Conservation (phyloP, 2,329 filamentous ascomycete genomes). For the Hymenoscyphus infarciens region DNA sequence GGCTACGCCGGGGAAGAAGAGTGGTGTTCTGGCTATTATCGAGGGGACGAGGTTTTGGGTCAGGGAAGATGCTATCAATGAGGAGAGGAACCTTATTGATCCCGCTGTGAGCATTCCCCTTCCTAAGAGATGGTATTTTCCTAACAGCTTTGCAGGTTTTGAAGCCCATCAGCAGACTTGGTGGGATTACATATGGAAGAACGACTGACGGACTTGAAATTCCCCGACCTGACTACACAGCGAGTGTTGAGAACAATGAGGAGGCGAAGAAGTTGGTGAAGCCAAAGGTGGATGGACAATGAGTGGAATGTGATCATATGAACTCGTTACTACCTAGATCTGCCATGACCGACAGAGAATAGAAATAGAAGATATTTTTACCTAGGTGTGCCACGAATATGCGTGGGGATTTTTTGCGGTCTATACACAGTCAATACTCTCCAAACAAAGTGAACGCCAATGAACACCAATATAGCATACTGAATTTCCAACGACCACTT, state of each 20-base stretch:
- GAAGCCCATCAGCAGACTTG: constrained; percentile 71
- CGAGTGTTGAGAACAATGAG: constrained; percentile 45
- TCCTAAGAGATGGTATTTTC: background rate
- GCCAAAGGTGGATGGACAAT: constrained; percentile 42
- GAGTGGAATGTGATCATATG: background rate
- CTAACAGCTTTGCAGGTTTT: constrained; percentile 50
- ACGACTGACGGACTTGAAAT: constrained; percentile 69
- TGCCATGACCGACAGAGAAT: too few relatives aligned
- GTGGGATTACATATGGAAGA: constrained; percentile 81
- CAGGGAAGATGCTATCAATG: constrained; percentile 80
- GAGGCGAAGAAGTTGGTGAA: constrained; percentile 55
- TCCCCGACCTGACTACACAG: constrained; percentile 52
- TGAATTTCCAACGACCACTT: too few relatives aligned
- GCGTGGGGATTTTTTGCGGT: too few relatives aligned
- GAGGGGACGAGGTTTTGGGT: constrained; percentile 89
- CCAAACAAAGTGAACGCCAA: too few relatives aligned
- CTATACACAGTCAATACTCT: too few relatives aligned
- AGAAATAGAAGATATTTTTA: too few relatives aligned
- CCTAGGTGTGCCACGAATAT: too few relatives aligned
- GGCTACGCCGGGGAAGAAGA: constrained; percentile 67
- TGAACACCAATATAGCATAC: too few relatives aligned
- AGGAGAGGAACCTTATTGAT: constrained; percentile 70
- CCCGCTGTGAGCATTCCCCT: constrained; percentile 47
- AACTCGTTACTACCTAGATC: too few relatives aligned
- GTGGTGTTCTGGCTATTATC: constrained; percentile 69